These are phyloP conservation scores for Apiotrichum gamsii DNA, from an alignment of 1,284 basidiomycete genomes.

Conservation along the genomic window DNA sequence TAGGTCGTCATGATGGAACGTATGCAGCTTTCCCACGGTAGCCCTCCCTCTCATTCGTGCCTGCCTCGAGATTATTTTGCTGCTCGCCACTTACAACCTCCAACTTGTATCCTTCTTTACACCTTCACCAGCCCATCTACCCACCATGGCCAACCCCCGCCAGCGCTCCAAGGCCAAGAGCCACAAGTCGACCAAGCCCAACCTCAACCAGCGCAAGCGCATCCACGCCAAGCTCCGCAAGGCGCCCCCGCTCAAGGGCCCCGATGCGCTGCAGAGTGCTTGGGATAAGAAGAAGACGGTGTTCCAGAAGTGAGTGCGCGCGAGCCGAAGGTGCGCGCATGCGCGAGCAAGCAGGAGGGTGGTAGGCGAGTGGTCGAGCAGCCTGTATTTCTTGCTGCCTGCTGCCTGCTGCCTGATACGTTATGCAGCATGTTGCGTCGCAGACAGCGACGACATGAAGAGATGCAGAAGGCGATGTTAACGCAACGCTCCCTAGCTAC, in stretches of 20 bases:
- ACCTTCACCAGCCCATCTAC: no score
- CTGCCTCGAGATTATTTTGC: not conserved
- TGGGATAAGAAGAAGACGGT: constrained; percentile 90
- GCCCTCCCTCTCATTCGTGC: not conserved
- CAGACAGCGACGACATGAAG: no score
- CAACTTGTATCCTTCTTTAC: no score
- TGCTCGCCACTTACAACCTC: not conserved
- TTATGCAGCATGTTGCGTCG: no score
- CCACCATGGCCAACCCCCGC: constrained; percentile 80
- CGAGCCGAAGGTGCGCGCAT: no score
- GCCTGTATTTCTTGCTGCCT: no score
- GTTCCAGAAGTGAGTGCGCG: constrained; percentile 74
- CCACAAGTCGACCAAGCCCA: constrained; percentile 34
- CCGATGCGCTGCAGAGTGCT: constrained; percentile 70
- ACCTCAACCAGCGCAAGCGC: constrained; percentile 28
- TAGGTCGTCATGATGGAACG: not conserved
- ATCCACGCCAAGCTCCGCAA: constrained; percentile 51
- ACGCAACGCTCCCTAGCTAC: constrained; percentile 41
- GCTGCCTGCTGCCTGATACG: no score
- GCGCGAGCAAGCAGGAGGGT: not conserved
- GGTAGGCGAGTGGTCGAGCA: no score
- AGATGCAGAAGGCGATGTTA: no score
- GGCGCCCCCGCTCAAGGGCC: constrained; percentile 74
- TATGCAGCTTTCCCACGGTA: constrained; percentile 1
- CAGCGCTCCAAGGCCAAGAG: constrained; percentile 53